phyloP scores from a whole-genome alignment of 106 monocot species.

The Dioscorea alata region DNA sequence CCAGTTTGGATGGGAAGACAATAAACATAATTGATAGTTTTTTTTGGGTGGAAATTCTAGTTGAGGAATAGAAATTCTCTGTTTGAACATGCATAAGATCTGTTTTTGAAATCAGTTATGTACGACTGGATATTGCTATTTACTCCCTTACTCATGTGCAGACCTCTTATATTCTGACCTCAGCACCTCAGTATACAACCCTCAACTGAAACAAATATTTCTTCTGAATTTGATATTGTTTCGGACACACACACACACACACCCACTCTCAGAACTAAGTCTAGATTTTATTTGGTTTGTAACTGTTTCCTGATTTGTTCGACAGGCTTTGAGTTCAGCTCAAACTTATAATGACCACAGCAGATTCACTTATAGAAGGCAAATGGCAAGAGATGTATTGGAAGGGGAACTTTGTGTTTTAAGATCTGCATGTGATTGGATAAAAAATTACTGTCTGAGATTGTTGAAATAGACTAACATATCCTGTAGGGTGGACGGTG shows the following conservation, averaged over 20 bases:
- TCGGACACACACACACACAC: too few species aligned
- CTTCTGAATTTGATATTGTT: not conserved
- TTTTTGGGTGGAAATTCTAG: not conserved
- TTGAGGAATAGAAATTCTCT: not conserved
- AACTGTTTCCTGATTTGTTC: not conserved
- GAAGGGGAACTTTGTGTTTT: constrained; percentile 25
- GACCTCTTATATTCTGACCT: too few species aligned
- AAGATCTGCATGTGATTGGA: constrained; percentile 19
- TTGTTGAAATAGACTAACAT: too few species aligned
- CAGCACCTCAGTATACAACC: too few species aligned
- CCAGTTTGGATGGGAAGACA: not conserved
- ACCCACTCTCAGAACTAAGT: not conserved
- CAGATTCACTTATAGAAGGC: constrained; percentile 2
- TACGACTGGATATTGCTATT: too few species aligned
- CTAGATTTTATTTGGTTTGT: not conserved
- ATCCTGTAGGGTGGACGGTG: too few species aligned
- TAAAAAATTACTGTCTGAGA: constrained; percentile 16
- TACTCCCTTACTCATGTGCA: too few species aligned
- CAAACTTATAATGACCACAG: not conserved
- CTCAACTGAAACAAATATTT: not conserved
- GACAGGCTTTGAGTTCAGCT: constrained; percentile 2
- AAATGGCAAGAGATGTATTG: constrained; percentile 31
- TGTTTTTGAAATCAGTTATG: not conserved
- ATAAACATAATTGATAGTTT: not conserved
- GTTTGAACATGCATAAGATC: not conserved